phyloP scores from a whole-genome alignment of 73 alveolate species.

The Tetrahymena borealis region DNA sequence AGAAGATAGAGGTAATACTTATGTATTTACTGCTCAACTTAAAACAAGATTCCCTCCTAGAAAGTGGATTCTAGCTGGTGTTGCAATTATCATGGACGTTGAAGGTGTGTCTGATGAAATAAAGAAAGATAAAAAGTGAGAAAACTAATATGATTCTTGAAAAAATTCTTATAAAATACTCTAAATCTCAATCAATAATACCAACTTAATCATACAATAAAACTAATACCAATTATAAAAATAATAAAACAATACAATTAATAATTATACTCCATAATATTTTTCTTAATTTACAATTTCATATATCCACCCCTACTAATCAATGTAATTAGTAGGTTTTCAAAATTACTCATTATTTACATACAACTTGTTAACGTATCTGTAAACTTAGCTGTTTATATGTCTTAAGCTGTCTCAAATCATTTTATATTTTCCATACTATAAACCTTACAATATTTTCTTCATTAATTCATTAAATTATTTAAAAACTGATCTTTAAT shows the following conservation, averaged over 20 bases:
- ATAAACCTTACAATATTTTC: background rate
- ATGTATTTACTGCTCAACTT: constrained; percentile 94
- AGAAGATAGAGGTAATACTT: constrained; percentile 91
- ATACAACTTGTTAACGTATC: background rate
- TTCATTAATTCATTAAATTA: background rate
- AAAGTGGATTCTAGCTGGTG: constrained; percentile 98
- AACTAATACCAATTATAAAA: background rate
- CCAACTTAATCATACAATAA: background rate
- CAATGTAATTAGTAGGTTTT: background rate
- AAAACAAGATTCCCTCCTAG: constrained; percentile 95
- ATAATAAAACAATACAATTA: background rate
- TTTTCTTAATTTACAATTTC: background rate
- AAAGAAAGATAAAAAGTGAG: constrained; percentile 23
- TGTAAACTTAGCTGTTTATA: background rate
- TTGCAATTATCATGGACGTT: constrained; percentile 93
- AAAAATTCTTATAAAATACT: background rate
- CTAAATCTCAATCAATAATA: background rate
- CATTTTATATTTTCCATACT: background rate
- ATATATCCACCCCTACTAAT: background rate
- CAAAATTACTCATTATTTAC: background rate
- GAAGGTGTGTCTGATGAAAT: constrained; percentile 88
- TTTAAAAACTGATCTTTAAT: background rate
- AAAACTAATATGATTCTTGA: background rate
- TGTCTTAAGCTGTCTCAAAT: background rate
- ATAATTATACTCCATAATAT: background rate